These are phyloP conservation scores for Albifimbria verrucaria DNA, from an alignment of 2,329 filamentous ascomycete species.

Conservation along the genomic window DNA sequence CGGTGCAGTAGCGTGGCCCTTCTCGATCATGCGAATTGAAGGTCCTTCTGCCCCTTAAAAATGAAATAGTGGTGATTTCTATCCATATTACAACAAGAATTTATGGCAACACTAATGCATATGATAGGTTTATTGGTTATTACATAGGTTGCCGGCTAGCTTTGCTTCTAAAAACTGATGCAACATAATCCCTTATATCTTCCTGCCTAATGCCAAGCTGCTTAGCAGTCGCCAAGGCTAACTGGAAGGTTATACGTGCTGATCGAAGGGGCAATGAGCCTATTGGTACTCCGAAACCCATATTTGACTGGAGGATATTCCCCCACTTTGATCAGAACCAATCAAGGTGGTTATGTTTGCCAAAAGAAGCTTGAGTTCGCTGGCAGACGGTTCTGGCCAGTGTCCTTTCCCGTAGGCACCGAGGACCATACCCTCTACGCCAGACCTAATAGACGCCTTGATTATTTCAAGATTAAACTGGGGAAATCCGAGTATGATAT, in stretches of 20 bases:
- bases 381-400: constrained; percentile 25
- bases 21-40: too few relatives aligned
- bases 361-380: background rate
- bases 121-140: too few relatives aligned
- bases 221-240: background rate
- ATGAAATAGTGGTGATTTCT: too few relatives aligned
- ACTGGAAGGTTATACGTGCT: background rate
- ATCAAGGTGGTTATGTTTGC: background rate
- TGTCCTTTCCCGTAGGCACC: constrained; percentile 53
- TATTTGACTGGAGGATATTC: background rate
- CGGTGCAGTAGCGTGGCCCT: too few relatives aligned
- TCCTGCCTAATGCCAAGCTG: background rate
- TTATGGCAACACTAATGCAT: too few relatives aligned
- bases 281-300: background rate
- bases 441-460: constrained; percentile 39
- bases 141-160: too few relatives aligned
- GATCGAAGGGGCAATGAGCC: background rate
- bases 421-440: constrained; percentile 51
- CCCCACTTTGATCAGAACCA: background rate
- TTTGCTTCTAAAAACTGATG: background rate
- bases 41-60: too few relatives aligned
- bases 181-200: background rate
- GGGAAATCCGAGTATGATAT: constrained; percentile 53
- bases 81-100: too few relatives aligned
- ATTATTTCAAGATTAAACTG: constrained; percentile 44